Percentiles rank a stretch among this genome's conserved stretches.
phyloP scores from a whole-genome alignment of 176 grass and related monocot species.

The Aegilops speltoides region DNA sequence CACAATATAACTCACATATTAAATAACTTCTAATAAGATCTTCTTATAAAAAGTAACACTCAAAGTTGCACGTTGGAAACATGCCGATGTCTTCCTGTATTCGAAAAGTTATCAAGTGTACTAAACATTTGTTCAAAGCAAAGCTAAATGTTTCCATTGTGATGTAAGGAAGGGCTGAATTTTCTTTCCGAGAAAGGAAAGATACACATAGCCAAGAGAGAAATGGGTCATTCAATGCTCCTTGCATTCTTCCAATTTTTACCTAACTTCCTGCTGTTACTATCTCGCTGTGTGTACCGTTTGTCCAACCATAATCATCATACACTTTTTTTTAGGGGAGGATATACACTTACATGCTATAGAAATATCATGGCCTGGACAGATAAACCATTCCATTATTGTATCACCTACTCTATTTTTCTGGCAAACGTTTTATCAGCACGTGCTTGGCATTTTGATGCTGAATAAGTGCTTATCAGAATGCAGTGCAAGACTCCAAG shows the following conservation, averaged over 20 bases:
- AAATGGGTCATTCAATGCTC: neutral
- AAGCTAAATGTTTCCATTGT: neutral
- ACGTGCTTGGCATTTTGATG: constrained; percentile 3
- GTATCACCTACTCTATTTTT: neutral
- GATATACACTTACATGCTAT: constrained; percentile 3
- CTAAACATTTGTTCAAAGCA: neutral
- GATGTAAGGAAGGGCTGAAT: neutral
- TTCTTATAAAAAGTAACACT: neutral
- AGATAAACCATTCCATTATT: constrained; percentile 26
- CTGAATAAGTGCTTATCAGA: neutral
- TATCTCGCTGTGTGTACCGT: neutral
- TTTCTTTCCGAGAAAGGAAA: neutral
- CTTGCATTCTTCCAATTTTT: neutral
- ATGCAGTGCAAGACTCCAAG: neutral
- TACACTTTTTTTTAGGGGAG: too few species aligned
- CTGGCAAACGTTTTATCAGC: constrained; percentile 8
- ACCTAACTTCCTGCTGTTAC: neutral
- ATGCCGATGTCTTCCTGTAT: neutral
- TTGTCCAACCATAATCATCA: neutral
- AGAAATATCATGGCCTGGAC: constrained; percentile 7
- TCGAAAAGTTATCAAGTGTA: neutral
- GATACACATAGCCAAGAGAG: neutral
- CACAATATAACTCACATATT: neutral
- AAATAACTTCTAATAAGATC: neutral
- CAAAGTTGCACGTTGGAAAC: too few species aligned